Conservation (phyloP, 2,329 filamentous ascomycete species). For the Lachnellula cervina region DNA sequence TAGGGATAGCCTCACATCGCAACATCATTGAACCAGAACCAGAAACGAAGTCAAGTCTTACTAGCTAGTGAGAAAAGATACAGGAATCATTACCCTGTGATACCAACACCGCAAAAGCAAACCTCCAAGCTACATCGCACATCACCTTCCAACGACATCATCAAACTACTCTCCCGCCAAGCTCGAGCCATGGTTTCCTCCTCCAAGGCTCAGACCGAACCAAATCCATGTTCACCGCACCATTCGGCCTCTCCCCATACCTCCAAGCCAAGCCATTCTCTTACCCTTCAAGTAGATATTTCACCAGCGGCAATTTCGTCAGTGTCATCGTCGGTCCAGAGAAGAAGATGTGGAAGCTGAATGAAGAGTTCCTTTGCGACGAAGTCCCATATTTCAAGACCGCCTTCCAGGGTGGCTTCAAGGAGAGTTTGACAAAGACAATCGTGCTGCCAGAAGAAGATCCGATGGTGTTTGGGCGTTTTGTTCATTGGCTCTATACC, state of each 20-base stretch:
- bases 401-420: background rate
- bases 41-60: too few species aligned
- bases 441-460: background rate
- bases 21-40: too few species aligned
- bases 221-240: background rate
- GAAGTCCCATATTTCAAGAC: background rate
- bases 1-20: too few species aligned
- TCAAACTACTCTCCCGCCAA: background rate
- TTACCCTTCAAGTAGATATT: background rate
- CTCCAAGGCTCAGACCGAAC: background rate
- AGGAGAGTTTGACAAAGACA: background rate
- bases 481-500: background rate
- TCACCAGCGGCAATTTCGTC: background rate
- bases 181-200: background rate
- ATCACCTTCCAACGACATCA: too few species aligned
- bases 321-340: background rate
- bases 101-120: too few species aligned
- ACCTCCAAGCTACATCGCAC: too few species aligned
- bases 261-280: background rate
- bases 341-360: background rate
- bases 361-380: background rate
- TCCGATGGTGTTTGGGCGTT: background rate
- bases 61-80: too few species aligned
- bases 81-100: too few species aligned
- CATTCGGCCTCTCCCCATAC: background rate